phyloP scores from a whole-genome alignment of 2,329 filamentous ascomycete genomes.

The Nothophoma quercina region DNA sequence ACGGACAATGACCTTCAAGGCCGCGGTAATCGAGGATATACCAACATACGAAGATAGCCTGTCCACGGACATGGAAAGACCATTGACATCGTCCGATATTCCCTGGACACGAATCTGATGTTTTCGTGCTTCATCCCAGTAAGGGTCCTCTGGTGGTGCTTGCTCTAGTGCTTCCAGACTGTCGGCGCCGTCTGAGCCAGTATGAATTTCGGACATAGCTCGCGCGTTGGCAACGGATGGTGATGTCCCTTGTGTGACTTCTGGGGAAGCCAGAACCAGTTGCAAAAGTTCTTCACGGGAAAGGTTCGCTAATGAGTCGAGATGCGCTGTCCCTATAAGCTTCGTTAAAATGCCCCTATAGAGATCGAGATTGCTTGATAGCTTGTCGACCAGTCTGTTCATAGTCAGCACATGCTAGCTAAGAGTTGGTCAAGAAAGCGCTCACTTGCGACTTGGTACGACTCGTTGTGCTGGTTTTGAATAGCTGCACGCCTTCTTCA shows the following conservation, averaged over 20 bases:
- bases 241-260: constrained; percentile 42
- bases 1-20: constrained; percentile 72
- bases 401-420: constrained; percentile 59
- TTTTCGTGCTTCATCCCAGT: constrained; percentile 69
- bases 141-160: constrained; percentile 69
- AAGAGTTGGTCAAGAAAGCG: constrained; percentile 8
- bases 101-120: constrained; percentile 53
- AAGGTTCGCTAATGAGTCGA: constrained; percentile 50
- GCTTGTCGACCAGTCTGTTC: constrained; percentile 66
- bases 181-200: constrained; percentile 58
- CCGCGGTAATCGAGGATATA: constrained; percentile 77
- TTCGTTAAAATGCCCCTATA: constrained; percentile 54
- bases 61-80: constrained; percentile 68
- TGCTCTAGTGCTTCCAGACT: constrained; percentile 71
- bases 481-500: constrained; percentile 69
- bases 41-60: constrained; percentile 72
- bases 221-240: constrained; percentile 38
- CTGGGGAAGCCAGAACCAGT: constrained; percentile 53
- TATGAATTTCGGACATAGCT: constrained; percentile 48
- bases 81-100: constrained; percentile 75
- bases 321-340: constrained; percentile 53
- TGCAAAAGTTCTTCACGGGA: constrained; percentile 56
- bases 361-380: constrained; percentile 59
- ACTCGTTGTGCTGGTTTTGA: constrained; percentile 80
- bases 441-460: constrained; percentile 79